Percentiles rank a stretch among this genome's conserved stretches.
Evolutionary conservation across 805 yeast genomes (phyloP).

Genomic region (Phaffomyces antillensis): DNA sequence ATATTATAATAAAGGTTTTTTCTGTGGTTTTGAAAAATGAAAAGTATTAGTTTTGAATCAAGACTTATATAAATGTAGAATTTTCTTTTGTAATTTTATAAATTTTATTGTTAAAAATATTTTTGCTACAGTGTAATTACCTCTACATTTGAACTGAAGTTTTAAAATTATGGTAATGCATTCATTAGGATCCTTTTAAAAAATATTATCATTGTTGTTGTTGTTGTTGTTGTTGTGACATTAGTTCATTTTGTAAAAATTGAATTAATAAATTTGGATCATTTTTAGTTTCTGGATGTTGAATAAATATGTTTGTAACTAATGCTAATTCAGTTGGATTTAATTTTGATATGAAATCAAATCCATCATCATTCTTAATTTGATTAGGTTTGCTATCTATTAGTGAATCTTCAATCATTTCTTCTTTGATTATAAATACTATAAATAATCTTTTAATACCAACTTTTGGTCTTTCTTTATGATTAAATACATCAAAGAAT

Average conservation of each 20-base stretch:
- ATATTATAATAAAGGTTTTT: constrained; percentile 21
- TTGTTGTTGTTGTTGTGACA: not conserved
- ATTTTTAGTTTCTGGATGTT: constrained; percentile 15
- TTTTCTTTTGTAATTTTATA: constrained; percentile 11
- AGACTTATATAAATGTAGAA: constrained; percentile 7
- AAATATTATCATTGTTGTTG: not conserved
- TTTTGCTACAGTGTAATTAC: not conserved
- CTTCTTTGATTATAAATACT: constrained; percentile 19
- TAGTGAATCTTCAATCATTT: constrained; percentile 2
- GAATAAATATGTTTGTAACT: constrained; percentile 18
- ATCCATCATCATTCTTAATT: not conserved
- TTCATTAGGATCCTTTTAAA: not conserved
- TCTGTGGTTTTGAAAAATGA: constrained; percentile 7
- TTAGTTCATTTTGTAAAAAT: constrained; percentile 12
- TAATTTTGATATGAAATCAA: constrained; percentile 15
- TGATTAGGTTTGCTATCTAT: not conserved
- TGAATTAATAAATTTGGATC: constrained; percentile 17
- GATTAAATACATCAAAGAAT: constrained; percentile 10
- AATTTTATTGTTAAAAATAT: not conserved
- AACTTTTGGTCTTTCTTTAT: not conserved
- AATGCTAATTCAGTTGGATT: constrained; percentile 13
- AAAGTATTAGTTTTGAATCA: constrained; percentile 8
- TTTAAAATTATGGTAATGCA: not conserved
- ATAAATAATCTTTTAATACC: constrained; percentile 11
- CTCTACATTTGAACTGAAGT: no score